These are phyloP conservation scores for Volutella citrinella DNA, from an alignment of 2,329 filamentous ascomycete genomes.

Conservation along the genomic window DNA sequence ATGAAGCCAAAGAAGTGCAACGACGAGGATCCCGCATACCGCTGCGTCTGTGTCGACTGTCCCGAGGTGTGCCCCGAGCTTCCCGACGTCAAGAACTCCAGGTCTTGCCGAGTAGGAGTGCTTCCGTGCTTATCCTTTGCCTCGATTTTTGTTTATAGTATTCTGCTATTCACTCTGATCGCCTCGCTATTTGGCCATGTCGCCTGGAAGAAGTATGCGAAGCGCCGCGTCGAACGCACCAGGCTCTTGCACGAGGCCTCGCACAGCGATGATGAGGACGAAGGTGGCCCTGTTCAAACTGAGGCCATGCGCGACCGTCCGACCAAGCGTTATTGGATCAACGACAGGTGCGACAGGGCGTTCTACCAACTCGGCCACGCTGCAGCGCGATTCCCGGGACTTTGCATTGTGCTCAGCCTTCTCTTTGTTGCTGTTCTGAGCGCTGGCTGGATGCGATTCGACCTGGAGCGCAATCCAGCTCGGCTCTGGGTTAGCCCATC, in stretches of 20 bases:
- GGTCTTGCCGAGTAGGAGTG: conserved; percentile 77
- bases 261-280: conserved; percentile 89
- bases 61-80: conserved; percentile 80
- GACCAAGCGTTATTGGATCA: conserved; percentile 76
- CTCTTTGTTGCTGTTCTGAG: conserved; percentile 75
- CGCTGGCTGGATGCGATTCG: conserved; percentile 82
- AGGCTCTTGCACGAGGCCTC: conserved; percentile 80
- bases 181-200: conserved; percentile 69
- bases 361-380: conserved; percentile 79
- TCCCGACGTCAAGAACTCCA: conserved; percentile 66
- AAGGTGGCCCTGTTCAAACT: conserved; percentile 73
- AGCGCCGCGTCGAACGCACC: conserved; percentile 76
- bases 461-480: conserved; percentile 87
- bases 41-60: conserved; percentile 93
- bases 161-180: conserved; percentile 67
- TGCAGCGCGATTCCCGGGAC: conserved; percentile 78
- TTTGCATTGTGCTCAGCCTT: conserved; percentile 78
- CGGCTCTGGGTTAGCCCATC: conserved; percentile 95
- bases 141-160: conserved; percentile 80
- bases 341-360: conserved; percentile 74
- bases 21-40: conserved; percentile 78
- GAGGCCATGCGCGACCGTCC: conserved; percentile 76
- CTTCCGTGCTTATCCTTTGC: conserved; percentile 94
- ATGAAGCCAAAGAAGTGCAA: conserved; percentile 85
- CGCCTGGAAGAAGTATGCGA: conserved; percentile 69